Evolutionary conservation across 768 basidiomycete genomes (phyloP), one percentile per base, ranked within the genome.

Genomic region (Lactarius psammicola): DNA sequence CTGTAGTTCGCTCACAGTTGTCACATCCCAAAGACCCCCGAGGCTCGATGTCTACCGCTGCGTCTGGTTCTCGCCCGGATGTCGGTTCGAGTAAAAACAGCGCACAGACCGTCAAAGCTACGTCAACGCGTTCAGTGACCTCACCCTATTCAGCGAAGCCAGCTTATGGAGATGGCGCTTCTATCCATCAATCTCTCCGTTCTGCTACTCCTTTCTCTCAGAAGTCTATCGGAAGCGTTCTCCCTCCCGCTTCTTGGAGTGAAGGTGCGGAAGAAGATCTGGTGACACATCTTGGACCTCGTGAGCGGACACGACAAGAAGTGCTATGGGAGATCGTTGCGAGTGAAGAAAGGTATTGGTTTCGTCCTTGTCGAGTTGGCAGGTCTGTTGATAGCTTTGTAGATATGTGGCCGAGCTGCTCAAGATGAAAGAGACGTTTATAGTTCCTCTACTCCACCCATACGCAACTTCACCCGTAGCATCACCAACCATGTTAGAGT

Each of bases 271-370:
- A 95, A 75, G 94, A 92, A 63, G 95, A 98, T 76, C 85, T 98
- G 51, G 92, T 98, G 23, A 87, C 88, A 54, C 94, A 98, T 73
- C 81, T 98, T 40, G 93, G 94, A n/a, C 88, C 93, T 54, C 86
- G 93, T 66, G 95, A 98, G 75, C 86, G 95, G 64, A 97, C 95
- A 44, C 85, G 95, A 60, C 95, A 98, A 76, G 95, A 98, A 78
- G 95, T 98, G 7, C 77, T 98, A 31, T 97, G 94, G 80, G 95
- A 98, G 79, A 98, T 98, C 70, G 94, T 98, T 57, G 89, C 91
- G 34, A 94, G 92, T 70, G 95, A 98, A 78, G 94, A 98, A 76
- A 87, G 95, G 92, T 93, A 85, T 77, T 30, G 18, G 42, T 60
- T 73, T 62, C 71, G 67, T 64, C 51, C 18, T 64, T 72, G 13